Evolutionary conservation across 768 basidiomycete genomes (phyloP), one percentile per base, ranked within the genome.

Genomic region (Boletus subparvulus): DNA sequence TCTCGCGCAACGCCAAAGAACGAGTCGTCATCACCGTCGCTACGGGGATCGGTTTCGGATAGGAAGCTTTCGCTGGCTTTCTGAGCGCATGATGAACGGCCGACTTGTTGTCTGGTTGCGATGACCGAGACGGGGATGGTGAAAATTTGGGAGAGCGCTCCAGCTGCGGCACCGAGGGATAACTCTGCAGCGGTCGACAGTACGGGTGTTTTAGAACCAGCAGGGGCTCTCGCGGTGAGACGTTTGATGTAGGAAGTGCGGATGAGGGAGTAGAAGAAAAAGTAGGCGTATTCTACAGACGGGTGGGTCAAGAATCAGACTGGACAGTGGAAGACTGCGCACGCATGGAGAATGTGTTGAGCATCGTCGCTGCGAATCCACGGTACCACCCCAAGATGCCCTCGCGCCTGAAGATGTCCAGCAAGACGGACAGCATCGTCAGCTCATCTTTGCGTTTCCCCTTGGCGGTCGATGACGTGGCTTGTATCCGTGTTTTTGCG

Each of bases 331-430:
- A 35, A 7, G 33, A 21, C 6, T 61, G 64, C 57, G 41, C 67
- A 94, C 96, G 94, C 86, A 90, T 91, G 37, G 94, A 96, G 73
- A 99, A 99, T 2, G 94, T 97, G 73, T 97, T 98, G 63, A 98
- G 77, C 96, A 98, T 98, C 41, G 92, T 98, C 24, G 97, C 97
- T 36, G 85, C 81, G 70, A 98, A 99, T 3, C 97, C 97, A 43
- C 87, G 82, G 75, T 96, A 99, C 68, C 86, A 86, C 0, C 94
- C 97, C 6, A 67, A 53, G 52, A 97, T 60, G 1, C 97, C 96
- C 60, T 98, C 94, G 56, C 85, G 84, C 62, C 80, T 82, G 68
- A 92, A 79, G 58, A 98, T 87, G 65, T 80, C 78, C 50, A 85
- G 59, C 37, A 98, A 71, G 50, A 95, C 78, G 21, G 79, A 71